These are phyloP conservation scores for Priceomyces fermenticarens DNA, from an alignment of 805 yeast species.

Conservation along the genomic window DNA sequence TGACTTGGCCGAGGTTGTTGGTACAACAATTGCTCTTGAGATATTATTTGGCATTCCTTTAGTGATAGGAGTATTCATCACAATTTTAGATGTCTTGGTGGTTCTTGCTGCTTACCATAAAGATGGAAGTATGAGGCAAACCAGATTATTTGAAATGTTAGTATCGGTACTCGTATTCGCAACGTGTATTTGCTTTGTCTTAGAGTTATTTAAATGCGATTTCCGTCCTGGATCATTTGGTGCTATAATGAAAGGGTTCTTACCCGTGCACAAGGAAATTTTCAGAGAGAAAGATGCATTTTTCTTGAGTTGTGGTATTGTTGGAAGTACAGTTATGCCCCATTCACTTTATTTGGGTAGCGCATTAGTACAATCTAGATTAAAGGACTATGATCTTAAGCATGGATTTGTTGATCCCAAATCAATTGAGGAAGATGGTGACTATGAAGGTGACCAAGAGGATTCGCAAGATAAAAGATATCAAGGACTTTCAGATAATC, in stretches of 20 bases:
- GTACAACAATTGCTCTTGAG: constrained; percentile 92
- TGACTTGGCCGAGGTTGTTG: constrained; percentile 95
- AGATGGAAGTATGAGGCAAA: constrained; percentile 70
- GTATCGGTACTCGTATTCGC: constrained; percentile 76
- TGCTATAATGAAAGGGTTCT: constrained; percentile 57
- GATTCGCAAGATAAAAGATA: constrained; percentile 10
- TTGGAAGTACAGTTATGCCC: constrained; percentile 48
- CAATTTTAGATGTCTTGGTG: constrained; percentile 80
- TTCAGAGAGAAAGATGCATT: constrained; percentile 42
- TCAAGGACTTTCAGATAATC: constrained; percentile 22
- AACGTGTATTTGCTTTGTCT: constrained; percentile 81
- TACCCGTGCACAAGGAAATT: constrained; percentile 47
- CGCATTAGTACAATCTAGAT: constrained; percentile 41
- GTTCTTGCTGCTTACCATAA: constrained; percentile 88
- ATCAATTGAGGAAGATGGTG: constrained; percentile 4
- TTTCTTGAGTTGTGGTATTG: constrained; percentile 43
- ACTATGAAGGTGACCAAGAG: constrained; percentile 10
- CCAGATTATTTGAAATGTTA: constrained; percentile 76
- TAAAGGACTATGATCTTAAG: constrained; percentile 39
- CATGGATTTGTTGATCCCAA: constrained; percentile 20
- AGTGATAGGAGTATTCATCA: constrained; percentile 76
- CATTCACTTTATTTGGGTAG: constrained; percentile 44
- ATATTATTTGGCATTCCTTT: constrained; percentile 79
- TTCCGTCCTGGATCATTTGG: constrained; percentile 42
- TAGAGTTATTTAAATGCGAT: constrained; percentile 73